phyloP scores from a whole-genome alignment of 106 monocot species.

The Dendrobium officinale region DNA sequence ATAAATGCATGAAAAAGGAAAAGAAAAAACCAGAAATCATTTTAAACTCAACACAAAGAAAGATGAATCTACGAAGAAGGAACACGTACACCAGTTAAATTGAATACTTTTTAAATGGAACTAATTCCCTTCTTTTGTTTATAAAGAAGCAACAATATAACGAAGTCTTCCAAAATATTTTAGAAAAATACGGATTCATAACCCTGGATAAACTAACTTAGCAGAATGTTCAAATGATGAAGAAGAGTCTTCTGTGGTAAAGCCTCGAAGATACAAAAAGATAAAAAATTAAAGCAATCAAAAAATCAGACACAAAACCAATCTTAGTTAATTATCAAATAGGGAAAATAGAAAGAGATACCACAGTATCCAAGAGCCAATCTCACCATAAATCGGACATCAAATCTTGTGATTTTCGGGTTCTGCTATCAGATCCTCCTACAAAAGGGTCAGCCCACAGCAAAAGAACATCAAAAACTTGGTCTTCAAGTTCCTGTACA shows the following conservation, averaged over 20 bases:
- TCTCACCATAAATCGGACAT: constrained; percentile 59
- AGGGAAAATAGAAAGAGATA: neutral
- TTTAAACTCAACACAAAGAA: neutral
- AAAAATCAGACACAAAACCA: neutral
- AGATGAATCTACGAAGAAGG: neutral
- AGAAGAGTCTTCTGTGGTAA: neutral
- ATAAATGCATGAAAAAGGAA: too few relatives aligned
- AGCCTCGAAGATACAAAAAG: neutral
- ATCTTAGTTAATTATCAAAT: neutral
- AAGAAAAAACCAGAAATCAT: neutral
- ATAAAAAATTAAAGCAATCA: neutral
- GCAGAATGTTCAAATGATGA: neutral
- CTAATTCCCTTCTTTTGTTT: neutral
- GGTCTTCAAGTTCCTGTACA: constrained; percentile 89
- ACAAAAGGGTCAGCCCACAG: constrained; percentile 81
- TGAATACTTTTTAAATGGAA: neutral
- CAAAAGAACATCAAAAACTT: constrained; percentile 89
- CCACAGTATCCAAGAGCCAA: neutral
- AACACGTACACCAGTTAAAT: neutral
- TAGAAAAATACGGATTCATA: neutral
- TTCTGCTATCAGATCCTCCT: constrained; percentile 41
- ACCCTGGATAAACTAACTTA: neutral
- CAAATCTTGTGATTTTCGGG: constrained; percentile 53
- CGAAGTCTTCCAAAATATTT: neutral
- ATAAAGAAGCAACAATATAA: neutral